Percentiles rank a stretch among this genome's conserved stretches.
phyloP scores from a whole-genome alignment of 176 grass and related monocot species.

The Echinochloa phyllopogon region DNA sequence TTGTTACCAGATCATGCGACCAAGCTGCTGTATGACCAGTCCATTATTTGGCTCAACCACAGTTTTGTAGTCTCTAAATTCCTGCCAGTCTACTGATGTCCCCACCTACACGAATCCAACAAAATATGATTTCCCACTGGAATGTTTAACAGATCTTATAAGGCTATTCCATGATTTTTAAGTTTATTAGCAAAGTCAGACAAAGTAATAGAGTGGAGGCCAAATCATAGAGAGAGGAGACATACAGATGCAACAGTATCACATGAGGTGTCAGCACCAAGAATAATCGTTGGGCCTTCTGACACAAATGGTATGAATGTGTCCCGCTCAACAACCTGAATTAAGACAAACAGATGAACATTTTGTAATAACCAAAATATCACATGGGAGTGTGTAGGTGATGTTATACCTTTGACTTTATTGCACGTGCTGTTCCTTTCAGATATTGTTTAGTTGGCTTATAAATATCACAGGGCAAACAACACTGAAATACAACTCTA shows the following conservation, averaged over 20 bases:
- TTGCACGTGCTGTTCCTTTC: neutral
- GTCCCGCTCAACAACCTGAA: neutral
- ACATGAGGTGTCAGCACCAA: neutral
- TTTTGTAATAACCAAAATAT: neutral
- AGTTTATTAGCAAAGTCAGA: neutral
- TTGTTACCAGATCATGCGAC: neutral
- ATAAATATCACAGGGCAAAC: neutral
- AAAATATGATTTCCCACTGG: neutral
- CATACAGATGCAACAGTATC: neutral
- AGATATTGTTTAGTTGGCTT: neutral
- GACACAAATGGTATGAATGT: neutral
- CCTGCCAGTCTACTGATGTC: neutral
- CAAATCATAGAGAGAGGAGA: neutral
- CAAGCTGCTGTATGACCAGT: neutral
- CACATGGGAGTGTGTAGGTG: neutral
- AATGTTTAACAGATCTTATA: neutral
- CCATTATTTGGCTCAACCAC: neutral
- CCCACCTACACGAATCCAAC: neutral
- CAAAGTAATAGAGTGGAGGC: no score
- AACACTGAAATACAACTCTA: conserved; percentile 4
- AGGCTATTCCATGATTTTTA: neutral
- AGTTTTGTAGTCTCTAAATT: neutral
- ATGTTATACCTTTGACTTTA: neutral
- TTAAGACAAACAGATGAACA: neutral
- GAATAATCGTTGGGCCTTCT: neutral